phyloP scores from a whole-genome alignment of 2,329 filamentous ascomycete species.

The Alternaria infectoria region DNA sequence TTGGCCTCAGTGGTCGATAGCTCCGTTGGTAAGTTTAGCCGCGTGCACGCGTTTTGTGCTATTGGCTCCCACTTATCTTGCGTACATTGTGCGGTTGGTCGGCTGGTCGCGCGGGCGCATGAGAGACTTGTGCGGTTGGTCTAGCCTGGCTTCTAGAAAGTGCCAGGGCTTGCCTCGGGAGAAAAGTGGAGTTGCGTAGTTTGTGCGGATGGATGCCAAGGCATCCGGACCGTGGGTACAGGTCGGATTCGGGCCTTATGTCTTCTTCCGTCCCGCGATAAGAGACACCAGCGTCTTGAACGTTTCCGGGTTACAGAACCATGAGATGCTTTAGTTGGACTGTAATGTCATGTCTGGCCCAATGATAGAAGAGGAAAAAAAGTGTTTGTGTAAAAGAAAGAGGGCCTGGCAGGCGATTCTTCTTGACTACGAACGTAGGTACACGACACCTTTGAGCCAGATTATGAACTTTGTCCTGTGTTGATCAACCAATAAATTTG shows the following conservation, averaged over 20 bases:
- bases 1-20: neutral
- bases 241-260: neutral
- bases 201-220: conserved; percentile 13
- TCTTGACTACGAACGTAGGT: neutral
- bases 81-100: conserved; percentile 4
- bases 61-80: neutral
- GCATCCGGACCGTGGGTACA: neutral
- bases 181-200: conserved; percentile 10
- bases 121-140: conserved; percentile 16
- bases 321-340: neutral
- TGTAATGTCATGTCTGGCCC: neutral
- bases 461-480: neutral
- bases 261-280: neutral
- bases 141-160: neutral
- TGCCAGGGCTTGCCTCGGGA: neutral
- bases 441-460: neutral
- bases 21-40: neutral
- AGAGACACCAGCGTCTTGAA: neutral
- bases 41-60: neutral
- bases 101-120: neutral
- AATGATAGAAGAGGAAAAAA: no score
- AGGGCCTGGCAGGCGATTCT: neutral
- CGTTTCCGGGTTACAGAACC: no score
- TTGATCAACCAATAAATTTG: conserved; percentile 39
- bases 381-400: neutral